A percentile compares a stretch with the other conserved stretches of the same genome.
Evolutionary conservation across 306 rosid genomes (phyloP).

Genomic region (Vigna nakashimae): DNA sequence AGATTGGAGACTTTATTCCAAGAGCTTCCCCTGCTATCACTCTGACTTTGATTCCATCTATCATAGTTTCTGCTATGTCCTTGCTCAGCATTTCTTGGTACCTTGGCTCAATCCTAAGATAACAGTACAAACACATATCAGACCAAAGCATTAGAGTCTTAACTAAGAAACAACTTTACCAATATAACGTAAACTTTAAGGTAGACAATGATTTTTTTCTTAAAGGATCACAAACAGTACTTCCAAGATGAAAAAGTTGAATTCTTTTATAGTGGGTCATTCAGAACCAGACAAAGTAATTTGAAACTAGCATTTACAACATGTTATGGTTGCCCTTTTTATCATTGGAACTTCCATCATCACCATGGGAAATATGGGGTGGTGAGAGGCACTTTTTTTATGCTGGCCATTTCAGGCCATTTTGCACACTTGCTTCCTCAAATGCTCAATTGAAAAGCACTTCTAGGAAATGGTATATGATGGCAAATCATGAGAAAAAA

Average conservation of each 20-base stretch:
- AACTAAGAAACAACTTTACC: conserved; percentile 20
- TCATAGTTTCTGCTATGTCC: conserved; percentile 69
- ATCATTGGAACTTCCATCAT: conserved; percentile 43
- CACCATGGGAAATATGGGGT: conserved; percentile 26
- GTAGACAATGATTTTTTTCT: conserved; percentile 3
- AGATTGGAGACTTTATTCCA: conserved; percentile 81
- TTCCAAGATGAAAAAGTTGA: conserved; percentile 36
- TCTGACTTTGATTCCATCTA: conserved; percentile 82
- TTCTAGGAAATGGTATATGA: conserved; percentile 52
- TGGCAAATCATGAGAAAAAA: conserved; percentile 47
- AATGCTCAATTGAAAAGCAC: conserved; percentile 54
- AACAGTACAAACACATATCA: background rate
- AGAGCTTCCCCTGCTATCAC: conserved; percentile 95
- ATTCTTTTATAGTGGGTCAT: conserved; percentile 20
- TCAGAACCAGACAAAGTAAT: conserved; percentile 4
- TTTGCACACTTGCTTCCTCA: conserved; percentile 37
- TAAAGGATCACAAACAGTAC: conserved; percentile 4
- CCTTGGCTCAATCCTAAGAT: conserved; percentile 85
- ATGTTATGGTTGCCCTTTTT: conserved; percentile 31
- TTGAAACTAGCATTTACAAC: conserved; percentile 8
- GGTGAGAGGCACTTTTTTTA: conserved; percentile 36
- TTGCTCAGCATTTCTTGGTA: conserved; percentile 85
- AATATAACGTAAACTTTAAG: conserved; percentile 29
- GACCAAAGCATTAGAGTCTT: conserved; percentile 25
- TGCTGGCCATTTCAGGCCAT: conserved; percentile 40